Base-by-base conservation (phyloP, 208 protist species). In the Acanthamoeba castellanii region DNA sequence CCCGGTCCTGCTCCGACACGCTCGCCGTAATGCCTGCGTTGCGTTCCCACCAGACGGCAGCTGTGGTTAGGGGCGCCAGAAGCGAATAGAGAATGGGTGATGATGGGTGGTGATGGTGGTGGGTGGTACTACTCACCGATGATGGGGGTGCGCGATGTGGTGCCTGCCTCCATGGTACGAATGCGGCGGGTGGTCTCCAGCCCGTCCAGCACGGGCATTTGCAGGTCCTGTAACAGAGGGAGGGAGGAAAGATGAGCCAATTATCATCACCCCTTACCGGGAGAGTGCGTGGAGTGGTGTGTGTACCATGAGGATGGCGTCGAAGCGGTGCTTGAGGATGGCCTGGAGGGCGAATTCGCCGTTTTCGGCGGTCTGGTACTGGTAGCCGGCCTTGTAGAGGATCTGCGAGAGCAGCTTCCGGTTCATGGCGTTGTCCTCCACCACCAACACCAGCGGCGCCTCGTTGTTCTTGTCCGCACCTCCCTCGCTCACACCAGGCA, bases 381-480 rank as follows among this genome's bases (percentile, higher is more conserved):
- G 34, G 30, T 85, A 85, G 47, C 76, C 76, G 76, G 76, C 76
- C 47, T 85, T 85, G 45, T 30, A 57, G 14, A 85, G 76, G 47
- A 85, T 85, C 47, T 85, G 76, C 76, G 76, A 85, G 47, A 85
- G 76, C 45, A 85, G 76, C 47, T 85, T 85, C 5, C 76, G 76
- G 76, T 85, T 85, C 76, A 85, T 85, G 45, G 76, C 76, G n/a
- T 85, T 85, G 76, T 85, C 76, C 47, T 85, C 76, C 42, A 85
- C 76, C 45, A 85, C 76, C 9, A 85, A 8, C 47, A 85, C 76
- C 14, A 59, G 37, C 20, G 76, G 76, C 76, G 76, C 13, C n/a
- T 52, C 42, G 32, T n/a, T 16, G n/a, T 34, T 13, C 68, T 76
- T n/a, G 14, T 76, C 68, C n/a, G n/a, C 20, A 13, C 64, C 64